A percentile compares a stretch with the other conserved stretches of the same genome.
These are phyloP conservation scores for Aegilops umbellulata DNA, from an alignment of 176 grass and related monocot genomes.

Conservation along the genomic window DNA sequence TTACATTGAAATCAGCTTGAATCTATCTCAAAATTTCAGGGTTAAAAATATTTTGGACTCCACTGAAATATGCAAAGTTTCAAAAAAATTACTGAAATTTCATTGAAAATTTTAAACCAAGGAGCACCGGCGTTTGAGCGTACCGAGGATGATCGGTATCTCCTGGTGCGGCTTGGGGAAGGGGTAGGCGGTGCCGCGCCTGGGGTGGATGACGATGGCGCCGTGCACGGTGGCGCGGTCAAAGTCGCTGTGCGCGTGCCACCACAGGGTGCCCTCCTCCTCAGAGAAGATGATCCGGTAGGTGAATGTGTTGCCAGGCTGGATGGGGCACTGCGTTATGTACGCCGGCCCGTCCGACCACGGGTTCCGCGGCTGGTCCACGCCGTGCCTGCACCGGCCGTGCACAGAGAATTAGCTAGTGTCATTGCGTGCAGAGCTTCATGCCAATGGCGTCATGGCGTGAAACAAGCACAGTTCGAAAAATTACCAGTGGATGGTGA, in stretches of 20 bases:
- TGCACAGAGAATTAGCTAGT: too few species aligned
- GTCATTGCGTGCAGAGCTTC: neutral
- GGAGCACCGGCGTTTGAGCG: too few species aligned
- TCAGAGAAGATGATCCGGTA: conserved; percentile 45
- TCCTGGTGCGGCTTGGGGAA: too few species aligned
- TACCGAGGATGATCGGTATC: too few species aligned
- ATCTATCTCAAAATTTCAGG: too few species aligned
- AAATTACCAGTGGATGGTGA: conserved; percentile 65
- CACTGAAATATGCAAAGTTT: too few species aligned
- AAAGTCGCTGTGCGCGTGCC: conserved; percentile 61
- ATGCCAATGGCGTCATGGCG: neutral
- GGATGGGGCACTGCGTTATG: neutral
- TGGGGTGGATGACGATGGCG: conserved; percentile 64
- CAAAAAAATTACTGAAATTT: too few species aligned
- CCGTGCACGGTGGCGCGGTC: conserved; percentile 56
- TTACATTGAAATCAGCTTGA: too few species aligned
- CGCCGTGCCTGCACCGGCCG: conserved; percentile 41
- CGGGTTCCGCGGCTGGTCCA: conserved; percentile 46
- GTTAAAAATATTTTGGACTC: too few species aligned
- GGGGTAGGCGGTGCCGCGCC: too few species aligned
- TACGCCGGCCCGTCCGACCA: neutral
- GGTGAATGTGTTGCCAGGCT: conserved; percentile 33
- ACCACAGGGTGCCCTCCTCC: conserved; percentile 61
- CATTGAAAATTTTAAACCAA: too few species aligned
- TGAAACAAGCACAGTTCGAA: neutral